Conservation (phyloP, 1,284 basidiomycete species). For the Tilletiopsis washingtonensis region DNA sequence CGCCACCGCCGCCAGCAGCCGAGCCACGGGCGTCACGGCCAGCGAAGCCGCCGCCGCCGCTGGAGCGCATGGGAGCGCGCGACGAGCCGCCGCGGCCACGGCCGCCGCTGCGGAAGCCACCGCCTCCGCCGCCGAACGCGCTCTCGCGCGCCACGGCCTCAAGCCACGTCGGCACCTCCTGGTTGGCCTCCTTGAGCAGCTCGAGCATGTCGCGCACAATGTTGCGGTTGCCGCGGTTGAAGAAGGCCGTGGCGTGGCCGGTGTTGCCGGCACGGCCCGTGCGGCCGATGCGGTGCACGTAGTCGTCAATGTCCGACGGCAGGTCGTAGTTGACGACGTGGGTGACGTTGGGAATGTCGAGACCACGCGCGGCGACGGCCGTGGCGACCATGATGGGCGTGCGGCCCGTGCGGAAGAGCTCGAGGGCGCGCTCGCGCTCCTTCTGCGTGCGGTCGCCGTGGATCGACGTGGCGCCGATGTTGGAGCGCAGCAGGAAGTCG, state of each 20-base stretch:
- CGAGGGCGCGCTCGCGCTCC: slow-evolving; percentile 89
- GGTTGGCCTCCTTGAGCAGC: slow-evolving; percentile 90
- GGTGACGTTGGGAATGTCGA: slow-evolving; percentile 98
- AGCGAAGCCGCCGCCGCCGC: slow-evolving; percentile 32
- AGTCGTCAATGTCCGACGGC: slow-evolving; percentile 89
- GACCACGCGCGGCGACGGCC: slow-evolving; percentile 94
- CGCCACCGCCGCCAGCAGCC: slow-evolving; percentile 26
- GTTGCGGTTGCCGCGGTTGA: slow-evolving; percentile 54
- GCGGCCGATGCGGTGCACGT: slow-evolving; percentile 61
- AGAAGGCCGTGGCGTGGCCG: slow-evolving; percentile 67
- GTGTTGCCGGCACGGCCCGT: slow-evolving; percentile 98
- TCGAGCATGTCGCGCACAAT: slow-evolving; percentile 87
- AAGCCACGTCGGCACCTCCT: slow-evolving; percentile 88
- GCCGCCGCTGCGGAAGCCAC: slow-evolving; percentile 57
- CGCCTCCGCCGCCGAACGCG: slow-evolving; percentile 59
- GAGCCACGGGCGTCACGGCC: slow-evolving; percentile 21
- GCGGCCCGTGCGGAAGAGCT: slow-evolving; percentile 88
- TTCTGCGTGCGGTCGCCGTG: slow-evolving; percentile 97
- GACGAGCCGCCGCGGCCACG: slow-evolving; percentile 53
- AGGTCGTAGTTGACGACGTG: slow-evolving; percentile 98
- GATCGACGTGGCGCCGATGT: slow-evolving; percentile 83
- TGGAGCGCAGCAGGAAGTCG: slow-evolving; percentile 81
- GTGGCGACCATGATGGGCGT: slow-evolving; percentile 97
- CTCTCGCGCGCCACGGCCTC: slow-evolving; percentile 77
- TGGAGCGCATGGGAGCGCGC: too few species aligned